Percentiles rank a stretch among this genome's conserved stretches.
These are phyloP conservation scores for Russula dissimulans DNA, from an alignment of 768 basidiomycete species.

Conservation along the genomic window DNA sequence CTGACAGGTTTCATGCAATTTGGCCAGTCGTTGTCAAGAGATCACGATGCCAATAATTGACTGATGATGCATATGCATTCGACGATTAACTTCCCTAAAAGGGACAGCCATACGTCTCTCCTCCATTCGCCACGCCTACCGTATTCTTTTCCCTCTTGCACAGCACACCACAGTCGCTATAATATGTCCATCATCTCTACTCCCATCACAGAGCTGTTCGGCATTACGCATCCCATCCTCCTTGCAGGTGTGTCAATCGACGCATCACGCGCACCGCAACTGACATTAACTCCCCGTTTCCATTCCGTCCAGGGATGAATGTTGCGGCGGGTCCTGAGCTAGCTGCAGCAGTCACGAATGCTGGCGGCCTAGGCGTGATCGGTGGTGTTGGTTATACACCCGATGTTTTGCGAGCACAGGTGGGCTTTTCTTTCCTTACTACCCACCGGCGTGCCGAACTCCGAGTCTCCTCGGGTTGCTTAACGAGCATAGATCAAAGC, in stretches of 20 bases:
- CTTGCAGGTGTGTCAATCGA: slow-evolving; percentile 50
- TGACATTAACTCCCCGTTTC: not conserved
- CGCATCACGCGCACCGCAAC: not conserved
- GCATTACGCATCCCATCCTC: slow-evolving; percentile 80
- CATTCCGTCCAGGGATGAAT: slow-evolving; percentile 43
- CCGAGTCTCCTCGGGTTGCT: too few species aligned
- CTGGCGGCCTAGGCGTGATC: slow-evolving; percentile 87
- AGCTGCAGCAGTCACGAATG: slow-evolving; percentile 90
- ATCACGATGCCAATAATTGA: too few species aligned
- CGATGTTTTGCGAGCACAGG: slow-evolving; percentile 70
- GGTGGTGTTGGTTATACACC: slow-evolving; percentile 85
- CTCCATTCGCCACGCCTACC: too few species aligned
- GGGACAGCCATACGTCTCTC: too few species aligned
- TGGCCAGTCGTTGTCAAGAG: too few species aligned
- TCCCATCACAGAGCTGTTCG: slow-evolving; percentile 82
- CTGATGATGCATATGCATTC: too few species aligned
- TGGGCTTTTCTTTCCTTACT: slow-evolving; percentile 25
- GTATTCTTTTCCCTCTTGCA: too few species aligned
- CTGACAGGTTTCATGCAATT: too few species aligned
- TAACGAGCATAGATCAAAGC: slow-evolving; percentile 60
- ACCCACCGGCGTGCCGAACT: not conserved
- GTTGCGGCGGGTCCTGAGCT: slow-evolving; percentile 71
- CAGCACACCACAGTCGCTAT: not conserved
- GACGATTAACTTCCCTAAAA: too few species aligned
- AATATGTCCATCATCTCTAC: slow-evolving; percentile 61